A percentile compares a stretch with the other conserved stretches of the same genome.
Evolutionary conservation across 2,329 filamentous ascomycete species (phyloP).

Genomic region (Fusarium sublunatum): DNA sequence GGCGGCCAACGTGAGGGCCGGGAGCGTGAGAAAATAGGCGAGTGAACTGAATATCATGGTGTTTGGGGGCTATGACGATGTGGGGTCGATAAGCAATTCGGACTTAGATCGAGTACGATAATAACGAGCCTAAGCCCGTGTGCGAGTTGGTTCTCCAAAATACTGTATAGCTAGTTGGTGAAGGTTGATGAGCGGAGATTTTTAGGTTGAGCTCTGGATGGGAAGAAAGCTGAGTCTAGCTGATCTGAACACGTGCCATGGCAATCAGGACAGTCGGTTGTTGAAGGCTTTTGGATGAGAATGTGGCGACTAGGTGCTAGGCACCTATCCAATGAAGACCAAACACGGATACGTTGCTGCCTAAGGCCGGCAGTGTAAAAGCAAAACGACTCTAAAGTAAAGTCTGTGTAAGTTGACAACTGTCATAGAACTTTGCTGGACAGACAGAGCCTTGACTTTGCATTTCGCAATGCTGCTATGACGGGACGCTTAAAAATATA

Average conservation of each 20-base stretch:
- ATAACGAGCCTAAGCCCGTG: conserved; percentile 15
- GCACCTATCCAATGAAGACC: conserved; percentile 25
- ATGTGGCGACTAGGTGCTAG: conserved; percentile 24
- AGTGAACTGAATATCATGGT: conserved; percentile 47
- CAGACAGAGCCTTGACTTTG: too few species aligned
- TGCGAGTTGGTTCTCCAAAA: background rate
- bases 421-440: background rate
- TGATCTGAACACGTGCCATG: conserved; percentile 24
- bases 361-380: conserved; percentile 18
- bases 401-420: conserved; percentile 1
- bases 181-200: background rate
- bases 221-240: background rate
- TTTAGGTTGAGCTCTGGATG: background rate
- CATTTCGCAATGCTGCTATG: too few species aligned
- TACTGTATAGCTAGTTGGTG: background rate
- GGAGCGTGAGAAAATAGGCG: conserved; percentile 41
- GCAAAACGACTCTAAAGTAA: background rate
- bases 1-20: conserved; percentile 43
- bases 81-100: conserved; percentile 1
- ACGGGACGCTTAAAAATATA: too few species aligned
- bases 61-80: conserved; percentile 14
- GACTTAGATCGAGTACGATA: background rate
- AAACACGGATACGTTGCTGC: conserved; percentile 18
- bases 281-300: conserved; percentile 15
- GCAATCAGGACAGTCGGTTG: conserved; percentile 13